phyloP scores from a whole-genome alignment of 768 basidiomycete species.

The Tremella fuciformis region DNA sequence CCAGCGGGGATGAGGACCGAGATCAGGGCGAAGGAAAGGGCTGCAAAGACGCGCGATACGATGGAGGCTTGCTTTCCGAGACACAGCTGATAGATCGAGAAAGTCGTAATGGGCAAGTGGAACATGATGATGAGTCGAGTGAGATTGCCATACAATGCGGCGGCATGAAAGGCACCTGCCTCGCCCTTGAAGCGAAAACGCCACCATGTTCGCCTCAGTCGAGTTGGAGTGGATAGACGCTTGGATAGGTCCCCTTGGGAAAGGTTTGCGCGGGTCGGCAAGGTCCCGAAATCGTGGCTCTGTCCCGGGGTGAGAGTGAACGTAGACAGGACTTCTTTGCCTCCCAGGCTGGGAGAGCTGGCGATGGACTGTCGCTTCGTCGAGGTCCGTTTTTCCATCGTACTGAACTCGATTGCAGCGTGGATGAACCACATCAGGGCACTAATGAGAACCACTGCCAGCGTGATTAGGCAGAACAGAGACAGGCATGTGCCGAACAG shows the following conservation, averaged over 20 bases:
- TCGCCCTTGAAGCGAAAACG: conserved; percentile 50
- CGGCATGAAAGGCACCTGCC: conserved; percentile 51
- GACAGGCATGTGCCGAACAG: conserved; percentile 77
- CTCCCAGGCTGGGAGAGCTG: conserved; percentile 21
- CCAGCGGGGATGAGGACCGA: conserved; percentile 73
- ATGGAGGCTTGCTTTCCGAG: conserved; percentile 59
- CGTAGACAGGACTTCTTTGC: conserved; percentile 25
- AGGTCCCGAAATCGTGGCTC: conserved; percentile 5
- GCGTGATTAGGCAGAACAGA: conserved; percentile 76
- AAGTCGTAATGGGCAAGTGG: conserved; percentile 89
- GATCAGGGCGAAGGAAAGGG: conserved; percentile 72
- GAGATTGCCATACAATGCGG: conserved; percentile 67
- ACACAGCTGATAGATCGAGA: conserved; percentile 83
- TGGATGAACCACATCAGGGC: conserved; percentile 71
- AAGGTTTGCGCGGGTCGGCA: conserved; percentile 21
- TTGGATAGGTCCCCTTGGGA: conserved; percentile 5
- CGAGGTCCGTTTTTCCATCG: conserved; percentile 4
- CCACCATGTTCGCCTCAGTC: conserved; percentile 44
- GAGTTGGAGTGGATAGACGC: conserved; percentile 8
- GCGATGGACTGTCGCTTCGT: conserved; percentile 8
- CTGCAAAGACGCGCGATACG: conserved; percentile 72
- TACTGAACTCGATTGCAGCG: conserved; percentile 47
- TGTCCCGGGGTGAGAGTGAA: conserved; percentile 8
- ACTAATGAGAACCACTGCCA: conserved; percentile 67
- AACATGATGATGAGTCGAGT: conserved; percentile 86